Base-by-base conservation (phyloP, 495 filamentous ascomycete genomes). In the Parmelia sp. region DNA sequence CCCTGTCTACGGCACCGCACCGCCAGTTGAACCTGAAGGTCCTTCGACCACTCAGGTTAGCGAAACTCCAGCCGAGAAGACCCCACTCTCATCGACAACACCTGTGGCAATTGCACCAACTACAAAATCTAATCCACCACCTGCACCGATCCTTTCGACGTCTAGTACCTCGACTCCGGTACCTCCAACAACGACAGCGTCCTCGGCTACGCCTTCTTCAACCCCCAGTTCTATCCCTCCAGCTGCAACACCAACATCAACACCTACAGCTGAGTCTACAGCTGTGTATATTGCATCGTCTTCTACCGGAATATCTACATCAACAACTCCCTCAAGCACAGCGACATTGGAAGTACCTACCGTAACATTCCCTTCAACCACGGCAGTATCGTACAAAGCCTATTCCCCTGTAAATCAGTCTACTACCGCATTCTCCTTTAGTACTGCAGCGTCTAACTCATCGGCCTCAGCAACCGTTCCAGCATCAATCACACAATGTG, bases 401-500 rank as follows among this genome's bases (percentile, higher is more conserved):
- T 33, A 6, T 21, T 21, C 17, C 1, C 10, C 29, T 9, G 51
- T n/a, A 33, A 19, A 10, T 5, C 27, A 55, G 17, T 55, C 29
- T 11, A 21, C 15, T 19, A 21, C 51, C 17, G 10, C 51, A 55
- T 55, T 25, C 3, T 31, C 15, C 17, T 4, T 33, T 14, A 33
- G 29, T 29, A 33, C 29, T 21, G 17, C 29, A 1, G 17, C 15
- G 51, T 19, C 21, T 11, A 55, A 35, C n/a, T 55, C 29, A 21
- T 33, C 51, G 6, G 51, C 51, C 51, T 55, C 51, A 33, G 51
- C 29, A 9, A 55, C 29, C 11, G 29, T 55, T 21, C 51, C 51
- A 9, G 51, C 51, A 33, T 55, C 51, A 33, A 55, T 55, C 17
- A 55, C 51, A 12, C 51, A 55, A 55, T 67, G 65, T 53, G 65